Base-by-base conservation (phyloP, 1,284 basidiomycete species). In the Cryptococcus sp. region DNA sequence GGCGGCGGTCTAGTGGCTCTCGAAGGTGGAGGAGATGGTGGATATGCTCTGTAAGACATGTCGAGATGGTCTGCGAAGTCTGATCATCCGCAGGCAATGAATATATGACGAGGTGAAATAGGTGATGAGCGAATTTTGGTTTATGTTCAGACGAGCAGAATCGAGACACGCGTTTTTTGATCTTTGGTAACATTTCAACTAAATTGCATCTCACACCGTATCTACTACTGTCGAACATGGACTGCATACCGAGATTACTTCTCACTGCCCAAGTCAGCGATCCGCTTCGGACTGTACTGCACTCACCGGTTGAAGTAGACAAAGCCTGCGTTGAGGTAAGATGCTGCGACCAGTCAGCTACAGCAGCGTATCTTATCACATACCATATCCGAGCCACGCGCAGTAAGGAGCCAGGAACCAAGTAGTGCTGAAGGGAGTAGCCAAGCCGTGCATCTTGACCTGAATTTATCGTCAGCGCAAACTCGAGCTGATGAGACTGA, bases 291-390 rank as follows among this genome's bases (percentile, higher is more conserved):
- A 10, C 30, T 10, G 5, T 35, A 5, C 5, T 35, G 10, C 27
- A 55, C 61, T 63, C 43, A 54, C 70, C 71, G 62, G 71, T 76
- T 71, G 54, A 72, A 58, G 59, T 65, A 70, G 47, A 78, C 68
- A 52, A 66, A 73, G 6, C 85, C 84, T 27, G 80, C 86, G 74
- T 88, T 89, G 57, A 91, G 80, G 78, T 88, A 90, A 7, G 87
- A 86, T 59, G 76, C 72, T 73, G 65, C 7, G 11, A 20, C 22
- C 43, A 54, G 43, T 49, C 27, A 46, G 47, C 11, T 10, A 8
- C 35, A 41, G 20, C 8, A 52, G 35, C 19, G 4, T 15, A 23
- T 68, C 63, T 25, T 61, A 47, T 2, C 17, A 69, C 75, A 57
- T 38, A 75, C 73, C 71, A 60, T 77, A 78, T 23, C 70, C 75